These are phyloP conservation scores for Schizophyllum commune DNA, from an alignment of 1,284 basidiomycete species.

Conservation along the genomic window DNA sequence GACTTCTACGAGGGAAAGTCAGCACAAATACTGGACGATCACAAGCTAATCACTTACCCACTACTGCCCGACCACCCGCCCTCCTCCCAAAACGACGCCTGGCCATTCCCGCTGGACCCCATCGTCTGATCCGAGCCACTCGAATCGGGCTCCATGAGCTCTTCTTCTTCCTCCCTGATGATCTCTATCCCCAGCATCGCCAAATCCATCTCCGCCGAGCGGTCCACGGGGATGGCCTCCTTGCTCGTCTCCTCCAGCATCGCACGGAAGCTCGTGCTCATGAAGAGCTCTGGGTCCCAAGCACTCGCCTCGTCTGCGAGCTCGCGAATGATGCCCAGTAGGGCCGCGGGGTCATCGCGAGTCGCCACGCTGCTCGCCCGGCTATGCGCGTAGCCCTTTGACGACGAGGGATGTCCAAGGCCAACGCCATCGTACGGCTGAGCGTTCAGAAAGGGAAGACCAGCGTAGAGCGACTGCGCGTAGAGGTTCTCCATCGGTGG, in stretches of 20 bases:
- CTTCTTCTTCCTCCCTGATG: slow-evolving; percentile 2
- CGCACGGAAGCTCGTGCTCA: slow-evolving; percentile 36
- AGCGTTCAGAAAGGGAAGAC: not conserved
- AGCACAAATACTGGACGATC: not conserved
- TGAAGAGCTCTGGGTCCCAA: slow-evolving; percentile 39
- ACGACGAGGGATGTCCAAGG: not conserved
- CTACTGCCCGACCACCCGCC: not conserved
- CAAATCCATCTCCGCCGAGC: slow-evolving; percentile 6
- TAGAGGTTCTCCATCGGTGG: not conserved
- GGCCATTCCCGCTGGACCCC: not conserved
- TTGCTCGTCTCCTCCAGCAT: slow-evolving; percentile 25
- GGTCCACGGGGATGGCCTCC: slow-evolving; percentile 5
- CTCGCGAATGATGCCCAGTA: slow-evolving; percentile 35
- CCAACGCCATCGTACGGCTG: not conserved
- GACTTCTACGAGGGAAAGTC: not conserved
- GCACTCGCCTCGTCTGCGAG: slow-evolving; percentile 38
- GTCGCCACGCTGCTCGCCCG: slow-evolving; percentile 6
- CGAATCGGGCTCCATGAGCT: not conserved
- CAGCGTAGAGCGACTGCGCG: not conserved
- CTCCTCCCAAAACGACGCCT: not conserved
- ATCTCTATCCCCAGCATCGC: slow-evolving; percentile 8
- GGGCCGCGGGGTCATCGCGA: slow-evolving; percentile 21
- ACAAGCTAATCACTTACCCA: not conserved
- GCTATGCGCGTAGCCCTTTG: not conserved
- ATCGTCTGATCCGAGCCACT: not conserved